A percentile compares a stretch with the other conserved stretches of the same genome.
These are phyloP conservation scores for Combretum micranthum DNA, from an alignment of 345 rosid genomes.

Conservation along the genomic window DNA sequence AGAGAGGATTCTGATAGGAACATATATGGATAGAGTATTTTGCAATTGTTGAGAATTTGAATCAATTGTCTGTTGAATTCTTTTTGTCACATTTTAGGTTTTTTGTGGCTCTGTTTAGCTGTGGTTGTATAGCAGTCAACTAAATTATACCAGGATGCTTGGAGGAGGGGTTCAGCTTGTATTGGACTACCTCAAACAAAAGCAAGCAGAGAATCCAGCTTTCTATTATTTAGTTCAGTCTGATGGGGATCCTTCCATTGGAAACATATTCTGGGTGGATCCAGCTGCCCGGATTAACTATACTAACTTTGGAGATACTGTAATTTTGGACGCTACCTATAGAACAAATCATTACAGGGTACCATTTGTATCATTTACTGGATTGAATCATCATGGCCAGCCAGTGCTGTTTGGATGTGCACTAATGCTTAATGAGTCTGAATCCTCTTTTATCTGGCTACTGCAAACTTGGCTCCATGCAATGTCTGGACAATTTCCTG, in stretches of 20 bases:
- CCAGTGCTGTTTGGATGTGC: constrained; percentile 75
- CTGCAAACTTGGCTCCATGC: constrained; percentile 72
- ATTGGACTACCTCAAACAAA: constrained; percentile 55
- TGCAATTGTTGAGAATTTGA: too few relatives aligned
- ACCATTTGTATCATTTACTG: constrained; percentile 68
- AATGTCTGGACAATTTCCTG: constrained; percentile 54
- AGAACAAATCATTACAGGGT: constrained; percentile 29
- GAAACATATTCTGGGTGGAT: constrained; percentile 72
- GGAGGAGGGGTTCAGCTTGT: constrained; percentile 52
- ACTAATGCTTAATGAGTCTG: constrained; percentile 48
- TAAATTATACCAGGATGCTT: constrained; percentile 19
- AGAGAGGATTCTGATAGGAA: too few relatives aligned
- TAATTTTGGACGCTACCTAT: constrained; percentile 48
- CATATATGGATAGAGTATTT: too few relatives aligned
- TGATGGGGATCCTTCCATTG: constrained; percentile 25
- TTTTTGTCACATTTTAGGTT: background rate
- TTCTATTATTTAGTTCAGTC: constrained; percentile 56
- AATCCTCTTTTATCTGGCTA: constrained; percentile 60
- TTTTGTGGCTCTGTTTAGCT: constrained; percentile 9
- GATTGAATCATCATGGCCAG: constrained; percentile 69
- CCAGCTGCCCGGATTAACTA: constrained; percentile 47
- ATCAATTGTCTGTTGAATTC: too few relatives aligned
- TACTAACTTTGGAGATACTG: constrained; percentile 51
- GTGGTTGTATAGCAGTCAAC: background rate
- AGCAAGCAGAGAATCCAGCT: constrained; percentile 51